Conservation (phyloP, 75 land plant species). For the Pinus albicaulis region DNA sequence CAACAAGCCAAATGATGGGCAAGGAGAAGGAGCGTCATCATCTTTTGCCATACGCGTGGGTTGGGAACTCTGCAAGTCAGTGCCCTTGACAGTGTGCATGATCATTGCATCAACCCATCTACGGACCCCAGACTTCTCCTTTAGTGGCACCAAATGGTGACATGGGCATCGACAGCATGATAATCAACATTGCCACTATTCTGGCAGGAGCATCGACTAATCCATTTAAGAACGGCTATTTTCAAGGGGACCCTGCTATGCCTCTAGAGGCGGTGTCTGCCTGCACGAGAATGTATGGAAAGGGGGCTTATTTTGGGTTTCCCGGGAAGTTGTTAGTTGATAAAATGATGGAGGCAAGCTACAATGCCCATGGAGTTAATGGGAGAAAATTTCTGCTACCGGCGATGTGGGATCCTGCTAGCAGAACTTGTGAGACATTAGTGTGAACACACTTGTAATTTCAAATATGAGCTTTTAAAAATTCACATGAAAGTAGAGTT, state of each 20-base stretch:
- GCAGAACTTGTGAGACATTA: slow-evolving; percentile 10
- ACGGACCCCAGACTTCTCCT: slow-evolving; percentile 26
- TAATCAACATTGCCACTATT: slow-evolving; percentile 30
- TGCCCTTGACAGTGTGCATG: slow-evolving; percentile 42
- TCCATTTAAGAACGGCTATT: slow-evolving; percentile 31
- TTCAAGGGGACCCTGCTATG: slow-evolving; percentile 21
- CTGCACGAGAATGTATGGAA: slow-evolving; percentile 35
- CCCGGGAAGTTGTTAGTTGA: slow-evolving; percentile 33
- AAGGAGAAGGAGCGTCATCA: slow-evolving; percentile 13
- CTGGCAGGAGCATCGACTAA: slow-evolving; percentile 37
- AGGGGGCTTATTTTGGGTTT: slow-evolving; percentile 45
- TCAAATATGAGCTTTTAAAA: no score
- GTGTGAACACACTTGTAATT: no score
- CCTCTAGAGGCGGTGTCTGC: slow-evolving; percentile 35
- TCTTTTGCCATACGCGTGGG: slow-evolving; percentile 27
- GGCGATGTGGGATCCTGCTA: slow-evolving; percentile 38
- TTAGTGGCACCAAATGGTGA: slow-evolving; percentile 26
- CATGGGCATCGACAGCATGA: slow-evolving; percentile 35
- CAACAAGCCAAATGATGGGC: neutral
- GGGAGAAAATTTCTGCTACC: slow-evolving; percentile 39
- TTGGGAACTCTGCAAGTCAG: slow-evolving; percentile 27
- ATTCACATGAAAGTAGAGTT: no score
- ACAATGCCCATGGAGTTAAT: slow-evolving; percentile 32
- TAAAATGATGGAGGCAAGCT: slow-evolving; percentile 25
- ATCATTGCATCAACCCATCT: slow-evolving; percentile 28